Conservation (phyloP, 1,139 yeast genomes). For the Candida pseudocylindracea region DNA sequence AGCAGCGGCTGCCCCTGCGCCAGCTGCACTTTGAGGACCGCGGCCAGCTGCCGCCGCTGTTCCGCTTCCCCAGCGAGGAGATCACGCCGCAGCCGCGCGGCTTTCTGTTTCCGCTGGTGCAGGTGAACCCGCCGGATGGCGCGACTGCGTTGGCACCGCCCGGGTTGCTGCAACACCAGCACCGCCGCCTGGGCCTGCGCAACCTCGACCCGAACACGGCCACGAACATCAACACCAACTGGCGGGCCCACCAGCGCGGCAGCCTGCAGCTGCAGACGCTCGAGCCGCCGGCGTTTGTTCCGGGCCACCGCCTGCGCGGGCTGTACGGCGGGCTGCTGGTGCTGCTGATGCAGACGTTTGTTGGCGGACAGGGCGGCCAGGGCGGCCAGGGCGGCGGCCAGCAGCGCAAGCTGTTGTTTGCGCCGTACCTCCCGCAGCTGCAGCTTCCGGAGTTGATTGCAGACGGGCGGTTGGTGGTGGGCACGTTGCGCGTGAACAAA, state of each 20-base stretch:
- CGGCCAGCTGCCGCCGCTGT: neutral
- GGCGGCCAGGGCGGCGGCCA: conserved; percentile 9
- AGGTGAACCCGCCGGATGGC: neutral
- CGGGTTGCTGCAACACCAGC: neutral
- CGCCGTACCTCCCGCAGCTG: conserved; percentile 89
- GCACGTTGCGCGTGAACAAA: conserved; percentile 80
- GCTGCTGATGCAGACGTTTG: conserved; percentile 27
- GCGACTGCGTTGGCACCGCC: too few relatives aligned
- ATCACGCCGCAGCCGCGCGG: neutral
- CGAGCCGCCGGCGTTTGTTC: conserved; percentile 41
- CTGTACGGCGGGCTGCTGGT: conserved; percentile 43
- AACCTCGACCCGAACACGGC: conserved; percentile 13
- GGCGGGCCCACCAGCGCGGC: conserved; percentile 28
- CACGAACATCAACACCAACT: conserved; percentile 29
- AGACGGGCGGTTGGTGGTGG: conserved; percentile 85
- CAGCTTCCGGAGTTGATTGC: conserved; percentile 73
- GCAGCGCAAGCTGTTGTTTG: conserved; percentile 67
- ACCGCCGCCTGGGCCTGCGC: conserved; percentile 10
- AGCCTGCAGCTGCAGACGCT: conserved; percentile 8
- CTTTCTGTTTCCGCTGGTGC: neutral
- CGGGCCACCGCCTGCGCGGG: conserved; percentile 54
- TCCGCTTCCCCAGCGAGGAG: neutral
- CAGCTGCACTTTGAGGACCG: too few relatives aligned
- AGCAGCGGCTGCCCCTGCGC: conserved; percentile 6
- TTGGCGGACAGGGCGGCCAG: conserved; percentile 8